Evolutionary conservation across 108 stramenopile genomes (phyloP), one percentile per base, ranked within the genome.

Genomic region (Conticribra guillardii): DNA sequence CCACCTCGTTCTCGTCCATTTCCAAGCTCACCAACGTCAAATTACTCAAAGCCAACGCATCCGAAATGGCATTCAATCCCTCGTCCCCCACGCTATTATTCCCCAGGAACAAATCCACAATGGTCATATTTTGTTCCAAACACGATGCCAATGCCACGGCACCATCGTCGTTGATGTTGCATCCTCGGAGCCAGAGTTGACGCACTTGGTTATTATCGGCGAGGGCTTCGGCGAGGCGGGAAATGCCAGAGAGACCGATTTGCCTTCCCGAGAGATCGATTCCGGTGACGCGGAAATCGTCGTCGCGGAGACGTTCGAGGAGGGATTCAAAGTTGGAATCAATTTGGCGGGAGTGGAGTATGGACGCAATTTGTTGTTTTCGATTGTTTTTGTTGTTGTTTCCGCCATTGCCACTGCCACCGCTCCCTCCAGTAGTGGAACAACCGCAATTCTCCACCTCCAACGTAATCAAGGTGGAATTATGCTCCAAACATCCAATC

Each of bases 71-170:
- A 2, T 26, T 15, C 29, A 69, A 45, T 15, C 76, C 76, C 37
- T 70, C 64, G 58, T 78, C 64, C 27, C 69, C 64, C 45, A 78
- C 53, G n/a, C 51, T 23, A 60, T 78, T 78, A 4, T 57, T 56
- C 23, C 63, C 69, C 57, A 78, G 45, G 30, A 70, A 78, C 34
- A 78, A 78, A 64, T 78, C 76, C 4, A 78, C 76, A 14, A 78
- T 66, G 26, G 60, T 32, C 76, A 78, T 78, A 57, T 78, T 78
- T 49, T 78, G 76, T 47, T 78, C 76, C 30, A 78, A 60, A 70
- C 76, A 78, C 54, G 55, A 69, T 22, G 64, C 76, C 34, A 78
- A 45, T 4, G 50, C 49, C 52, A 58, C 64, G 34, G 76, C 76
- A 18, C 76, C 76, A 24, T 2, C 57, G 64, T 78, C 47, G 32